Base-by-base conservation (phyloP, 306 rosid species). In the Trichosanthes truncata region DNA sequence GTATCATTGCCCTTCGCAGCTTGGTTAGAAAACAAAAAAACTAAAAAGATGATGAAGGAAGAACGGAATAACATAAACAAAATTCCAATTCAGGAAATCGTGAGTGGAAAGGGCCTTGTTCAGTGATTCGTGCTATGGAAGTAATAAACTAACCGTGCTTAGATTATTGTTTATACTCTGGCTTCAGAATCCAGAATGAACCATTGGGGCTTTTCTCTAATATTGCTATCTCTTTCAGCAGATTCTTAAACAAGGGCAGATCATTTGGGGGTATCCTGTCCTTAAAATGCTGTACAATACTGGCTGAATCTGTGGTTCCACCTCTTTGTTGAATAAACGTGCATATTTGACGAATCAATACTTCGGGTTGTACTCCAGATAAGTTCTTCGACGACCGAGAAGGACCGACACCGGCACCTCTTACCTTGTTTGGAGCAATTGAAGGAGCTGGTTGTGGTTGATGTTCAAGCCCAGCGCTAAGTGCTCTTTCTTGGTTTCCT, bases 221-320 rank as follows among this genome's bases (percentile, higher is more conserved):
- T 57, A 77, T 84, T 3, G 99, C 97, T 78, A 95, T 93, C 85
- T 95, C 99, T 88, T 93, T 95, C 60, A 95, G 81, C 61, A 95
- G 89, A 90, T 91, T 93, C 91, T 93, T 95, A 80, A 95, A 95
- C 89, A 95, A 67, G n/a, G 97, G 90, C 74, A 95, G 90, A 87
- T 93, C 97, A 31, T 79, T 81, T 0, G 93, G 77, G 40, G 96
- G 96, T 86, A 93, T 87, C 80, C 90, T 89, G 78, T 89, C 92
- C 90, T 84, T 90, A 67, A 95, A 95, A 87, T 93, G 87, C 87
- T 89, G 85, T 61, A 95, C 99, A 81, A 95, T 93, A 87, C 81
- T 84, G 77, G 85, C 79, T 4, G 97, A 95, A 85, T 76, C 82
- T 4, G 88, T 83, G 25, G 88, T 82, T 66, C 97, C 99, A 46